phyloP scores from a whole-genome alignment of 371 early-diverging fungal genomes.

The Mortierella sp. region DNA sequence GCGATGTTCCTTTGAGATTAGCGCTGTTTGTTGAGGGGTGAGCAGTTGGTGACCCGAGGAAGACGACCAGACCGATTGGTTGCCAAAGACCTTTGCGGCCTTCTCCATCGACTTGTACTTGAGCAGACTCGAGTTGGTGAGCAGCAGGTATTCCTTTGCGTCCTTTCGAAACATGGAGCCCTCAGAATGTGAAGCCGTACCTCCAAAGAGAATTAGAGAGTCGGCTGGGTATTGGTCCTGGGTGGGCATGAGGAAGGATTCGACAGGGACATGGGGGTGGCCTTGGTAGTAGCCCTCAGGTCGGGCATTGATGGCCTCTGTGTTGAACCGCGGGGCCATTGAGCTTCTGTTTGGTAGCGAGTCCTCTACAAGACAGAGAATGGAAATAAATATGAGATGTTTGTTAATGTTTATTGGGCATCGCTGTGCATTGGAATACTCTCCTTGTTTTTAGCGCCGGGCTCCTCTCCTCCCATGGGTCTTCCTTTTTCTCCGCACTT shows the following conservation, averaged over 20 bases:
- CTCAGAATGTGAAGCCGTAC: constrained; percentile 45
- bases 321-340: constrained; percentile 22
- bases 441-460: neutral
- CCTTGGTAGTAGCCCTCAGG: constrained; percentile 41
- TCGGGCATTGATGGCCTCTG: constrained; percentile 21
- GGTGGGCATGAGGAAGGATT: constrained; percentile 44
- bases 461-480: neutral
- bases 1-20: constrained; percentile 44
- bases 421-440: neutral
- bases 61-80: constrained; percentile 50
- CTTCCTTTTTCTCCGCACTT: neutral
- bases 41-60: constrained; percentile 47
- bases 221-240: constrained; percentile 51
- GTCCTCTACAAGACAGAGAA: constrained; percentile 24
- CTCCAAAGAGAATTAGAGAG: constrained; percentile 43
- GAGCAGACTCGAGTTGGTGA: constrained; percentile 44
- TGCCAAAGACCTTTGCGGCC: constrained; percentile 47
- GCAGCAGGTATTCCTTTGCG: constrained; percentile 40
- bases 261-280: constrained; percentile 32
- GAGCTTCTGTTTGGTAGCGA: constrained; percentile 16
- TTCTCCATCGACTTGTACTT: constrained; percentile 52
- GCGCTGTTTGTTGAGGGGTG: constrained; percentile 44
- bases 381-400: neutral
- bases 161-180: constrained; percentile 42
- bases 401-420: no score